Conservation (phyloP, 2,329 filamentous ascomycete genomes). For the Phaeophleospora eucalypticola region DNA sequence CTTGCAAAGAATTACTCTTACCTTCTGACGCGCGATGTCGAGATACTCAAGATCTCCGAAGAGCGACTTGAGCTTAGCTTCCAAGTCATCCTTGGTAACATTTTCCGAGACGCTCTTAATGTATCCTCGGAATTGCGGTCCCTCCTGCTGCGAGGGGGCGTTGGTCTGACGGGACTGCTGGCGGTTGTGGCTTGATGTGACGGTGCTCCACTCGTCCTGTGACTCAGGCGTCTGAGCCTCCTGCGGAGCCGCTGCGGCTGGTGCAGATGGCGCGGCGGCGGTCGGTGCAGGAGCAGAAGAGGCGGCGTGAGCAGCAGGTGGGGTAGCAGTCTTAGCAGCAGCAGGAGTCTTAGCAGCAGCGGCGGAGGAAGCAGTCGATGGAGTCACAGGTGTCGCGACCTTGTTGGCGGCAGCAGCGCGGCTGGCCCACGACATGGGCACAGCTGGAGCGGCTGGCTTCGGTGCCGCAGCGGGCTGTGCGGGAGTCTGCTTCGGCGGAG, state of each 20-base stretch:
- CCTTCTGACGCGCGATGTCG: slow-evolving; percentile 68
- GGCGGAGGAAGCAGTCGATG: slow-evolving; percentile 30
- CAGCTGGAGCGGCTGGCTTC: slow-evolving; percentile 49
- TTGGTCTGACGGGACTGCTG: slow-evolving; percentile 66
- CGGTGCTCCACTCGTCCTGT: slow-evolving; percentile 84
- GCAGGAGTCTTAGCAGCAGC: slow-evolving; percentile 39
- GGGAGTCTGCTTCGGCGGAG: slow-evolving; percentile 40
- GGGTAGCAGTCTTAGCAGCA: slow-evolving; percentile 23
- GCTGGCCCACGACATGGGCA: slow-evolving; percentile 68
- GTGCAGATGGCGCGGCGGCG: slow-evolving; percentile 35
- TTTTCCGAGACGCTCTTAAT: slow-evolving; percentile 95
- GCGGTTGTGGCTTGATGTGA: slow-evolving; percentile 72
- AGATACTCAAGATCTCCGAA: slow-evolving; percentile 64
- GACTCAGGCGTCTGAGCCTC: slow-evolving; percentile 42
- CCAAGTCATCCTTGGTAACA: slow-evolving; percentile 70
- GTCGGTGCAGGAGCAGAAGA: slow-evolving; percentile 33
- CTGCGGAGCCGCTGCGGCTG: slow-evolving; percentile 33
- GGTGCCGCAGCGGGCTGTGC: slow-evolving; percentile 53
- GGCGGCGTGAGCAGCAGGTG: slow-evolving; percentile 38
- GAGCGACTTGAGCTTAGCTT: slow-evolving; percentile 59
- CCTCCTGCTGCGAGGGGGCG: slow-evolving; percentile 57
- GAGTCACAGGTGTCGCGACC: slow-evolving; percentile 40
- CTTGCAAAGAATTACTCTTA: slow-evolving; percentile 39
- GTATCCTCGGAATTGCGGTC: slow-evolving; percentile 76
- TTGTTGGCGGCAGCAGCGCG: slow-evolving; percentile 53